phyloP scores from a whole-genome alignment of 2,329 filamentous ascomycete genomes.

The Ustulina deusta region DNA sequence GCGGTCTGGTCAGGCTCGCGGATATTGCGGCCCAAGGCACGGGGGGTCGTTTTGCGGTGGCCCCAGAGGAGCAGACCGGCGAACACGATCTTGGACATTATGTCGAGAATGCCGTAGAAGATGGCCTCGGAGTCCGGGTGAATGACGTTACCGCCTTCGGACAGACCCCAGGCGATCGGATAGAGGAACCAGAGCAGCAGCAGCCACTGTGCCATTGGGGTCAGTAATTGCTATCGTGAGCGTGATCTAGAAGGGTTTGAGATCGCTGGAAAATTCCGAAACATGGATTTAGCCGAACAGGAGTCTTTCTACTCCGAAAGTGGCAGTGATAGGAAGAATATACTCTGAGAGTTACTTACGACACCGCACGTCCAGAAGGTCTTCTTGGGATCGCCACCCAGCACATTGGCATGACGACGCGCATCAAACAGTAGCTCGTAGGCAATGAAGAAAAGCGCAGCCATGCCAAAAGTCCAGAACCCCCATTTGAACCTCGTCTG shows the following conservation, averaged over 20 bases:
- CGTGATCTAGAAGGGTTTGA: background rate
- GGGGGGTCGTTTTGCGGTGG: slow-evolving; percentile 71
- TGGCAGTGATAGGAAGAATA: background rate
- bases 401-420: slow-evolving; percentile 64
- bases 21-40: slow-evolving; percentile 64
- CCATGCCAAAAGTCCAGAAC: slow-evolving; percentile 69
- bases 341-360: background rate
- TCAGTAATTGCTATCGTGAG: background rate
- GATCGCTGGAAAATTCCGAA: background rate
- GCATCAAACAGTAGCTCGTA: slow-evolving; percentile 69
- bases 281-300: background rate
- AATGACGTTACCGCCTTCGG: slow-evolving; percentile 74
- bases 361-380: slow-evolving; percentile 68
- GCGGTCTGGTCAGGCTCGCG: slow-evolving; percentile 45
- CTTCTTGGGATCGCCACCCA: slow-evolving; percentile 65
- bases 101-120: slow-evolving; percentile 76
- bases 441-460: slow-evolving; percentile 68
- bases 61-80: slow-evolving; percentile 70
- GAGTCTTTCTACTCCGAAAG: background rate
- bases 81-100: slow-evolving; percentile 74
- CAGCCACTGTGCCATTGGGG: slow-evolving; percentile 55
- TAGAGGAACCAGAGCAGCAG: slow-evolving; percentile 73
- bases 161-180: slow-evolving; percentile 72
- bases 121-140: slow-evolving; percentile 74
- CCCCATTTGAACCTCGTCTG: slow-evolving; percentile 74